Evolutionary conservation across 306 rosid genomes (phyloP).

Genomic region (Chamaecrista fasciculata): DNA sequence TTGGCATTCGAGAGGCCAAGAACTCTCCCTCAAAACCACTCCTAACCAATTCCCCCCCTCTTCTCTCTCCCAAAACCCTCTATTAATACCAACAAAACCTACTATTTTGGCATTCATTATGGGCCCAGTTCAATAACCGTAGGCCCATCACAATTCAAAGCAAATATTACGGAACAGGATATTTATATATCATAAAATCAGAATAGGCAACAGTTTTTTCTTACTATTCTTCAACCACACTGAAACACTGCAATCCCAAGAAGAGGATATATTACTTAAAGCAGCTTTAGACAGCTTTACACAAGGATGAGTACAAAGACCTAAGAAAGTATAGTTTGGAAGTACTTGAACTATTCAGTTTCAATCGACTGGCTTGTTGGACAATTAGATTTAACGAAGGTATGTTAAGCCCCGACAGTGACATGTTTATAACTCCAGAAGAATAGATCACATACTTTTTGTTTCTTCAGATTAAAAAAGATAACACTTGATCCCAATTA

Average conservation of each 20-base stretch:
- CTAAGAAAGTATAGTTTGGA: not conserved
- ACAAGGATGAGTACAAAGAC: not conserved
- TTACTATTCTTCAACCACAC: not conserved
- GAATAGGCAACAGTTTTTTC: not conserved
- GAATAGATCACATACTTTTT: not conserved
- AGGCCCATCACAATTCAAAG: too few species aligned
- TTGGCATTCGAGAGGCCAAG: too few species aligned
- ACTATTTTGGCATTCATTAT: too few species aligned
- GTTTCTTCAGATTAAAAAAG: not conserved
- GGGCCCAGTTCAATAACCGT: too few species aligned
- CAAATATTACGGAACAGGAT: constrained; percentile 2
- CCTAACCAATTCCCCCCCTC: too few species aligned
- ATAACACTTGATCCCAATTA: not conserved
- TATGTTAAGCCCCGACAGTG: not conserved
- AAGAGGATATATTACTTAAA: not conserved
- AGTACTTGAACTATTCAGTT: not conserved
- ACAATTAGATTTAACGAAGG: not conserved
- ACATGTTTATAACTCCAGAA: not conserved
- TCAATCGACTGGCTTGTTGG: not conserved
- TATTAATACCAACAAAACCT: too few species aligned
- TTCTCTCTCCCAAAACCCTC: too few species aligned
- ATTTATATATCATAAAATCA: constrained; percentile 12
- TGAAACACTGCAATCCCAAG: not conserved
- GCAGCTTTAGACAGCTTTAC: not conserved
- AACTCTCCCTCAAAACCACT: too few species aligned